Evolutionary conservation across 257 asterid genomes (phyloP).

Genomic region (Thymus mandschuricus): DNA sequence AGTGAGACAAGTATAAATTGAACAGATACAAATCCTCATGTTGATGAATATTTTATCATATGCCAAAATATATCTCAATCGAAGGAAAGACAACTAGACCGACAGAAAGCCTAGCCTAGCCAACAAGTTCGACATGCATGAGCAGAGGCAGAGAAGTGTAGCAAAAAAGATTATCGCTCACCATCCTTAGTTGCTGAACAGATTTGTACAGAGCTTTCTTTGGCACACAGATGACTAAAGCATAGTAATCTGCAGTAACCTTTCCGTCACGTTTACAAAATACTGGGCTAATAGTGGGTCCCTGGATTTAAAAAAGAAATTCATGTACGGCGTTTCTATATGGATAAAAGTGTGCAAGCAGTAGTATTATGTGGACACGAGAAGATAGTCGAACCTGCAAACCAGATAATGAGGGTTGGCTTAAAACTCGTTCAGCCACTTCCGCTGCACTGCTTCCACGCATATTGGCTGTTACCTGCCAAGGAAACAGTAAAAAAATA

Average conservation of each 20-base stretch:
- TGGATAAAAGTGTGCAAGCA: background rate
- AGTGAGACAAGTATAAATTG: background rate
- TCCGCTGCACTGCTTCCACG: slow-evolving; percentile 94
- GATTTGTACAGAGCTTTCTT: slow-evolving; percentile 87
- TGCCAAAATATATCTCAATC: slow-evolving; percentile 17
- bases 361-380: slow-evolving; percentile 18
- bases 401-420: slow-evolving; percentile 85
- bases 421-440: slow-evolving; percentile 83
- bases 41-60: background rate
- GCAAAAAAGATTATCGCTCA: slow-evolving; percentile 40
- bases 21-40: background rate
- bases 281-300: slow-evolving; percentile 96
- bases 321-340: slow-evolving; percentile 14
- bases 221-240: slow-evolving; percentile 91
- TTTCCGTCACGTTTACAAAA: slow-evolving; percentile 65
- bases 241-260: slow-evolving; percentile 69
- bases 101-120: background rate
- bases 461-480: slow-evolving; percentile 94
- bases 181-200: slow-evolving; percentile 93
- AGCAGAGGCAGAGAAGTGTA: slow-evolving; percentile 6
- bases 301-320: slow-evolving; percentile 48
- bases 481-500: slow-evolving; percentile 24
- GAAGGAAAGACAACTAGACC: background rate
- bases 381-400: slow-evolving; percentile 67
- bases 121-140: slow-evolving; percentile 17